Conservation (phyloP, 148 eudicot genomes). For the Rhododendron mucronatum region DNA sequence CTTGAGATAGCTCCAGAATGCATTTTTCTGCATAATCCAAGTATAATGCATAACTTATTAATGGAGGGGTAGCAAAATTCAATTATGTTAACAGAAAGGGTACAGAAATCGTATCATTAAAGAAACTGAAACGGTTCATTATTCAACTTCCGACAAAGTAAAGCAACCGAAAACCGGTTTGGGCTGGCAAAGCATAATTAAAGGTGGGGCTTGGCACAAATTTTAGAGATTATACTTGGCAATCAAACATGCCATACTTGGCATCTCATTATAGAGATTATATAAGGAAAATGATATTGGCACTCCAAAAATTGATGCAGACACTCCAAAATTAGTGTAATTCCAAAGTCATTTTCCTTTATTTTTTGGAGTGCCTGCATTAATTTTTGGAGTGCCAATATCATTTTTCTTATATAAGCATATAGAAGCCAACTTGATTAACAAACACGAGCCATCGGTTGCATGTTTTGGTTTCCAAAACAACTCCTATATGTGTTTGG, state of each 20-base stretch:
- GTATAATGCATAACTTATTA: background rate
- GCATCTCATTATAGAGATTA: background rate
- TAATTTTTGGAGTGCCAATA: no score
- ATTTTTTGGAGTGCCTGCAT: no score
- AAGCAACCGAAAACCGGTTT: background rate
- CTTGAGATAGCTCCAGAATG: conserved; percentile 50
- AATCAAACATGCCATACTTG: background rate
- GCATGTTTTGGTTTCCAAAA: background rate
- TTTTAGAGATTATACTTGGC: background rate
- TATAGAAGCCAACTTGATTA: background rate
- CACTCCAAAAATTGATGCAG: no score
- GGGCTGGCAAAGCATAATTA: background rate
- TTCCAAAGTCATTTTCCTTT: no score
- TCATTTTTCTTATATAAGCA: no score
- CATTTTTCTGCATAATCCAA: conserved; percentile 48
- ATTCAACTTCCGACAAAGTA: background rate
- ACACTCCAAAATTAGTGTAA: no score
- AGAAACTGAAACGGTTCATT: background rate
- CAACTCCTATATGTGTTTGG: background rate
- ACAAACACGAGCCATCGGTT: background rate
- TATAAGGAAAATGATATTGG: no score
- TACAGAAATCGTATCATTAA: background rate
- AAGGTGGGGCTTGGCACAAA: no score
- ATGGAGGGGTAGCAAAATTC: background rate
- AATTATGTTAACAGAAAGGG: background rate